A percentile compares a stretch with the other conserved stretches of the same genome.
phyloP scores from a whole-genome alignment of 208 protist species.

The Crithidia thermophila region DNA sequence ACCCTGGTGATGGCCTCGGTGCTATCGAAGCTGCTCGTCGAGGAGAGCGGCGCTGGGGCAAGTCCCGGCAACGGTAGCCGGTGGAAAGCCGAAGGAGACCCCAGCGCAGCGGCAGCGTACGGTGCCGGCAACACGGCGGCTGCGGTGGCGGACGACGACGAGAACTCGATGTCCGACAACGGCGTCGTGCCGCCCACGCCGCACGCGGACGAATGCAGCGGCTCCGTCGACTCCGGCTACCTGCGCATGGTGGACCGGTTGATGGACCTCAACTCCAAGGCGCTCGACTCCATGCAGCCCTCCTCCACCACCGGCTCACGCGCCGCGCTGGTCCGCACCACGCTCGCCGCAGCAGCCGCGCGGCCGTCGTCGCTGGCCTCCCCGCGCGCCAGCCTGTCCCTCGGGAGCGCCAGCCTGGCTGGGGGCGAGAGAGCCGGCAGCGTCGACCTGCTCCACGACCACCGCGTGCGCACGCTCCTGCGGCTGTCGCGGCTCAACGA shows the following conservation, averaged over 20 bases:
- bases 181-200: neutral
- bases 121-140: neutral
- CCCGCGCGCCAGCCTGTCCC: neutral
- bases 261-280: constrained; percentile 34
- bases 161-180: neutral
- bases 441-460: constrained; percentile 37
- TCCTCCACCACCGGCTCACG: constrained; percentile 6
- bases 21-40: constrained; percentile 38
- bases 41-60: neutral
- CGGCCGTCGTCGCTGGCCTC: neutral
- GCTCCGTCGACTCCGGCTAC: constrained; percentile 20
- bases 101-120: neutral
- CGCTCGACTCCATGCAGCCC: constrained; percentile 29
- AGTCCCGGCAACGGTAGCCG: neutral
- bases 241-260: constrained; percentile 37
- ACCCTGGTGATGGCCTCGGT: constrained; percentile 59
- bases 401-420: neutral
- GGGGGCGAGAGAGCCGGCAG: neutral
- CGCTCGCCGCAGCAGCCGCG: neutral
- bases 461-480: constrained; percentile 65
- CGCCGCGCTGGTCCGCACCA: constrained; percentile 12
- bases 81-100: neutral
- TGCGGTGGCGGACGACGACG: neutral
- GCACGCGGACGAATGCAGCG: neutral
- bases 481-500: constrained; percentile 64